Percentiles rank a stretch among this genome's conserved stretches.
These are phyloP conservation scores for Diaporthe sp. DNA, from an alignment of 2,329 filamentous ascomycete species.

Conservation along the genomic window DNA sequence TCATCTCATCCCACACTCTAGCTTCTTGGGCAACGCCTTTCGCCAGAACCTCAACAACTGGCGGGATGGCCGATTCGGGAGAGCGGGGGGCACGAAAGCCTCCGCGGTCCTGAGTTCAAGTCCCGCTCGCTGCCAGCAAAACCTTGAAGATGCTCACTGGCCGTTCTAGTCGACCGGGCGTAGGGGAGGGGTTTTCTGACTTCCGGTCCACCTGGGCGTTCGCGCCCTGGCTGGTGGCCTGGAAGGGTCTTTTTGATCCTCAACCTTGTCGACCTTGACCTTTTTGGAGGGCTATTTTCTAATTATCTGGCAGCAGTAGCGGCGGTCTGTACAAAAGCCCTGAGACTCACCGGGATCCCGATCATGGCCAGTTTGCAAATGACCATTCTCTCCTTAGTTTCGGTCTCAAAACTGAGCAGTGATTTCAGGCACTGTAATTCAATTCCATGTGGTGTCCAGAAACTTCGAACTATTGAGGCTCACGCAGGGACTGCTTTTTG, in stretches of 20 bases:
- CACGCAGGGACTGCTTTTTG: too few species aligned
- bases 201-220: conserved; percentile 6
- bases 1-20: neutral
- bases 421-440: too few species aligned
- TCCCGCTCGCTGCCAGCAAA: neutral
- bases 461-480: too few species aligned
- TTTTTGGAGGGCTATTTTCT: neutral
- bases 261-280: neutral
- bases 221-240: neutral
- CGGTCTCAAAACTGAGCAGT: too few species aligned
- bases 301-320: too few species aligned
- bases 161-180: neutral
- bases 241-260: conserved; percentile 1
- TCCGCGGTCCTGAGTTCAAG: conserved; percentile 6
- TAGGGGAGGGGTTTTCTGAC: neutral
- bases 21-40: neutral
- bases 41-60: neutral
- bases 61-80: neutral
- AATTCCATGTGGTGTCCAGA: too few species aligned
- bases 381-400: too few species aligned
- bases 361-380: too few species aligned
- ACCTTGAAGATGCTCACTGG: neutral
- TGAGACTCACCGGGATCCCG: too few species aligned
- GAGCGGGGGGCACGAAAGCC: neutral
- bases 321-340: neutral